phyloP scores from a whole-genome alignment of 2,329 filamentous ascomycete species.

The Fusarium sp. region DNA sequence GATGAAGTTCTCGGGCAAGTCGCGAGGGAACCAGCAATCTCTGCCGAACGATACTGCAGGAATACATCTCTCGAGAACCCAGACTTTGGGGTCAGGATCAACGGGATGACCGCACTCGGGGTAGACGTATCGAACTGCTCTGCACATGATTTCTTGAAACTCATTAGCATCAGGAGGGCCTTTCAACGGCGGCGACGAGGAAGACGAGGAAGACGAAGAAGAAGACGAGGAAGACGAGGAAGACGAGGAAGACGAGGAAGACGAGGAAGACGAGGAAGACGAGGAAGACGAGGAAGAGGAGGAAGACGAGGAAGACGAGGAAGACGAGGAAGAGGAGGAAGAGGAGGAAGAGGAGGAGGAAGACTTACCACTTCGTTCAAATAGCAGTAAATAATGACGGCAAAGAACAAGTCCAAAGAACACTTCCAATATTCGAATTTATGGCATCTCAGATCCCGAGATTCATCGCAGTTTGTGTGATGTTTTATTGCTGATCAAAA shows the following conservation, averaged over 20 bases:
- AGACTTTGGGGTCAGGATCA: background rate
- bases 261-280: rapidly evolving
- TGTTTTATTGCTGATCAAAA: background rate
- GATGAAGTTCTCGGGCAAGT: background rate
- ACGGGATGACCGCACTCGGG: slow-evolving; percentile 37
- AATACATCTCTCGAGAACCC: slow-evolving; percentile 26
- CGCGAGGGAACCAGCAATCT: slow-evolving; percentile 35
- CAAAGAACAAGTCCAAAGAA: background rate
- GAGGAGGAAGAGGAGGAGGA: background rate
- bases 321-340: rapidly evolving
- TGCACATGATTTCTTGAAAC: slow-evolving; percentile 33
- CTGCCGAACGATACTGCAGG: slow-evolving; percentile 2
- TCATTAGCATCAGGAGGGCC: background rate
- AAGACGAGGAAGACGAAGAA: too few relatives aligned
- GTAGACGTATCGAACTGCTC: slow-evolving; percentile 34
- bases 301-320: too few relatives aligned
- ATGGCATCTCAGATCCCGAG: background rate
- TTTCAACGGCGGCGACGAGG: too few relatives aligned
- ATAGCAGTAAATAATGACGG: background rate
- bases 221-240: background rate
- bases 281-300: background rate
- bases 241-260: too few relatives aligned
- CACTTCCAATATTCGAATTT: background rate
- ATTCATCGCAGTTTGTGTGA: background rate
- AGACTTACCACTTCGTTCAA: background rate